phyloP scores from a whole-genome alignment of 257 asterid genomes.

The Fraxinus pennsylvanica region DNA sequence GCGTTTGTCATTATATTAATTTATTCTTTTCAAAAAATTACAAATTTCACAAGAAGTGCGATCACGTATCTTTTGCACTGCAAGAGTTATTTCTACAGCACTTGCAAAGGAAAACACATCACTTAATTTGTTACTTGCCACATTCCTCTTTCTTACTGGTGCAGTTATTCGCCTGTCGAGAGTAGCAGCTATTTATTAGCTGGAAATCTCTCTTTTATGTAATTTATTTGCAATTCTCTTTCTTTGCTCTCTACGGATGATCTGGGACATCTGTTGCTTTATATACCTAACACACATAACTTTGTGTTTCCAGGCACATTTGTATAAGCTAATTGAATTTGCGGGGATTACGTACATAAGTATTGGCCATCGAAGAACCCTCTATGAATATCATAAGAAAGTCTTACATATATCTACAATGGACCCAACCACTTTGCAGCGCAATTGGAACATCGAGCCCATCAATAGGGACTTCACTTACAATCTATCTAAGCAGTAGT shows the following conservation, averaged over 20 bases:
- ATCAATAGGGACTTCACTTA: conserved; percentile 35
- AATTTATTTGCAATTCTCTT: background rate
- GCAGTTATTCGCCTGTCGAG: conserved; percentile 7
- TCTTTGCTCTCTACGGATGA: conserved; percentile 9
- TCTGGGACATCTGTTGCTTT: conserved; percentile 15
- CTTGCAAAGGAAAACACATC: background rate
- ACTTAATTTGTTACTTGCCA: background rate
- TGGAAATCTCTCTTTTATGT: background rate
- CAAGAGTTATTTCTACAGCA: background rate
- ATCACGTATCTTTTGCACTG: background rate
- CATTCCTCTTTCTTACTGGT: background rate
- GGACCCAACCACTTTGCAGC: conserved; percentile 33
- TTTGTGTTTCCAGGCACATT: conserved; percentile 61
- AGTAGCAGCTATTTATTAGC: background rate
- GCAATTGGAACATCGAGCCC: conserved; percentile 62
- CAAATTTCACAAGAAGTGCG: background rate
- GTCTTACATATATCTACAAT: conserved; percentile 48
- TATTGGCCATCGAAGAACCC: conserved; percentile 70
- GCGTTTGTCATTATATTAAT: too few relatives aligned
- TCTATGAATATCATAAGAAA: conserved; percentile 51
- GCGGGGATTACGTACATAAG: conserved; percentile 73
- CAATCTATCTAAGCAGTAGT: conserved; percentile 36
- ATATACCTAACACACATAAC: conserved; percentile 16
- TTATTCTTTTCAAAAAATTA: background rate
- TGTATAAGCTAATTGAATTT: conserved; percentile 54